Evolutionary conservation across 2,329 filamentous ascomycete species (phyloP), one percentile per base, ranked within the genome.

Genomic region (Dendrostoma leiphaemia): DNA sequence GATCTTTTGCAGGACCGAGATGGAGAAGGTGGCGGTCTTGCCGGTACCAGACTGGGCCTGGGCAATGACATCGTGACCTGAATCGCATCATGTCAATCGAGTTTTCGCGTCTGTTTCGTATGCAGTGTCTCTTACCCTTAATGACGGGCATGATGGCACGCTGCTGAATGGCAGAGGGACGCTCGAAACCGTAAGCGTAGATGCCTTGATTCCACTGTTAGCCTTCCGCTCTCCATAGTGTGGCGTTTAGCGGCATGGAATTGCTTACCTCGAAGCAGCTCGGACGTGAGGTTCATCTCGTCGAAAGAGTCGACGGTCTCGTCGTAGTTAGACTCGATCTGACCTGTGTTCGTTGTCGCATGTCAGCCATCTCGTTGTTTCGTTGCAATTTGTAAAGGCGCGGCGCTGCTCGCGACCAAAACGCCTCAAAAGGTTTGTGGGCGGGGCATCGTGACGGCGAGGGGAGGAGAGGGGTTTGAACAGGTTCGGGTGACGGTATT

Each of bases 241-340:
- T 43, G 48, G 59, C 54, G 48, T 48, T 48, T 57, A 61, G 46
- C 48, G 57, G 60, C 32, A 57, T 50, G 44, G 41, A 53, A 56
- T 59, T 56, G 55, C 82, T 77, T 81, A 86, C 85, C 94, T 80
- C 94, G 91, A 73, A 99, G 91, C 71, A 99, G 89, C 83, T 99
- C 94, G 63, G 91, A 73, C 86, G 95, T 96, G 71, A 99, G 85
- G 80, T 86, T 88, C 94, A 99, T 99, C 69, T 92, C 84, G 79
- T 99, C 94, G 80, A 99, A 99, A 60, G 91, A 96, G 80, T 99
- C 95, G 78, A 94, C 93, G 71, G 93, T 92, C 85, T 97, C 92
- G 85, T 99, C 94, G 82, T 97, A 99, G 90, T 99, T 99, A 74
- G 92, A 96, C 85, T 99, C 95, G 84, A 99, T 99, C 82, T 96